Evolutionary conservation across 2,329 filamentous ascomycete species (phyloP).

Genomic region (Fusarium nelsonii): DNA sequence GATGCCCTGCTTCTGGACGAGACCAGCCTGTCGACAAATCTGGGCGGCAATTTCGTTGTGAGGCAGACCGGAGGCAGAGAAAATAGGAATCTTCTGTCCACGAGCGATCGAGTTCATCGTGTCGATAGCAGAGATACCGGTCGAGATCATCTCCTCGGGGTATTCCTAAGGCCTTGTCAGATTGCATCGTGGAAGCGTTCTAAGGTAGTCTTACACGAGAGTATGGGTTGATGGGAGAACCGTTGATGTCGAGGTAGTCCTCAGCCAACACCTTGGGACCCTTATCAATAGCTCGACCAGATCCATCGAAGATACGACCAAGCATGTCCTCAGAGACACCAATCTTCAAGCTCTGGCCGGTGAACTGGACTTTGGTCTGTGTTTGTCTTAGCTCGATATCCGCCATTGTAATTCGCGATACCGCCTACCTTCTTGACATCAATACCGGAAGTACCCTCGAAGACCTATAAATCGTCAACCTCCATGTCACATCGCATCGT

Average conservation of each 20-base stretch:
- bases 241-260: conserved; percentile 99
- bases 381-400: conserved; percentile 45
- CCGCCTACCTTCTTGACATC: conserved; percentile 94
- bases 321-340: conserved; percentile 99
- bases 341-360: conserved; percentile 95
- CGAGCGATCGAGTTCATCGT: conserved; percentile 98
- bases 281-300: conserved; percentile 97
- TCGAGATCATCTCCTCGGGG: conserved; percentile 99
- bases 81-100: conserved; percentile 99
- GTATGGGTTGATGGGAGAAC: conserved; percentile 98
- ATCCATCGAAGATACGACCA: conserved; percentile 98
- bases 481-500: conserved; percentile 23
- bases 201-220: conserved; percentile 75
- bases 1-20: conserved; percentile 82
- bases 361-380: conserved; percentile 97
- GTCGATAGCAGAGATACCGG: conserved; percentile 98
- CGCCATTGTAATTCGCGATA: conserved; percentile 7
- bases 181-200: not conserved
- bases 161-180: conserved; percentile 75
- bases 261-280: conserved; percentile 97
- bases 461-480: conserved; percentile 73
- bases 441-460: conserved; percentile 96
- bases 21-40: conserved; percentile 95
- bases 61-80: conserved; percentile 96
- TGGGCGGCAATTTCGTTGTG: conserved; percentile 99